These are phyloP conservation scores for Pulveroboletus sp. DNA, from an alignment of 768 basidiomycete genomes.

Conservation along the genomic window DNA sequence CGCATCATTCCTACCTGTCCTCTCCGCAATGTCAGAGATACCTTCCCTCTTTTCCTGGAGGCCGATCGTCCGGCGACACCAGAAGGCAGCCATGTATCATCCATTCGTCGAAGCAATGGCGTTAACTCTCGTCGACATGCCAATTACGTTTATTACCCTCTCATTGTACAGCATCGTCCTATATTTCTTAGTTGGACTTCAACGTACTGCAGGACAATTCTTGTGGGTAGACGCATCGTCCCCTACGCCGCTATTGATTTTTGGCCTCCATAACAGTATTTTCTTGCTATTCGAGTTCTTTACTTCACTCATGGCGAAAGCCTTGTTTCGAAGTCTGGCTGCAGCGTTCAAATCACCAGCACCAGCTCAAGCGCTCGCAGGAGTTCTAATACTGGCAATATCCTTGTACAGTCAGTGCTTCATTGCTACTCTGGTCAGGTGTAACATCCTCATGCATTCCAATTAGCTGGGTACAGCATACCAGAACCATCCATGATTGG, in stretches of 20 bases:
- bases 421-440: too few relatives aligned
- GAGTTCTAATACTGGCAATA: too few relatives aligned
- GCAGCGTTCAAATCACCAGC: too few relatives aligned
- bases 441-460: too few relatives aligned
- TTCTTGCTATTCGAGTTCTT: constrained; percentile 55
- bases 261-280: constrained; percentile 33
- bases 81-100: constrained; percentile 45
- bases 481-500: too few relatives aligned
- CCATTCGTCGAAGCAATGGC: constrained; percentile 46
- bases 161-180: constrained; percentile 38
- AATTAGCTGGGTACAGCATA: too few relatives aligned
- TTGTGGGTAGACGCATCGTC: constrained; percentile 45
- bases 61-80: constrained; percentile 41
- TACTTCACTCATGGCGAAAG: constrained; percentile 45
- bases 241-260: constrained; percentile 7
- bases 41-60: constrained; percentile 44
- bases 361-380: too few relatives aligned
- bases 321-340: too few relatives aligned
- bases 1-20: constrained; percentile 52
- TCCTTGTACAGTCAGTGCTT: too few relatives aligned
- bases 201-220: constrained; percentile 53
- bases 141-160: constrained; percentile 36
- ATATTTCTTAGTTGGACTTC: constrained; percentile 60
- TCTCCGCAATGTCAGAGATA: constrained; percentile 57
- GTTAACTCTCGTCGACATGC: constrained; percentile 44